phyloP scores from a whole-genome alignment of 805 yeast species.

The Komagataella pseudopastoris region DNA sequence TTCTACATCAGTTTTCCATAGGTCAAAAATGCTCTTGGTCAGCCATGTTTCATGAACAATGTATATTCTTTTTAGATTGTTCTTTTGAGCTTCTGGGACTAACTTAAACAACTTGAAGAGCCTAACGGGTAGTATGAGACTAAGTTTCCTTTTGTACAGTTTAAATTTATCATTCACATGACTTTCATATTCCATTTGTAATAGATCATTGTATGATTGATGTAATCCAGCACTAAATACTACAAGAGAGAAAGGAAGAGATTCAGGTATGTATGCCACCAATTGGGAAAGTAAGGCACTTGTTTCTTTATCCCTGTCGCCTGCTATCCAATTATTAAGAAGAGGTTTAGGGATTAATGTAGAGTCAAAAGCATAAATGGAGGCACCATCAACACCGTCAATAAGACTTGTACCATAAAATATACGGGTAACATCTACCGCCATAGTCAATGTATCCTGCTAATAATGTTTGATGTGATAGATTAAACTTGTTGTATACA shows the following conservation, averaged over 20 bases:
- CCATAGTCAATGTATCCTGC: not conserved
- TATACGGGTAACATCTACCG: not conserved
- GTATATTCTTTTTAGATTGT: slow-evolving; percentile 46
- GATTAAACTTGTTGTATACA: too few relatives aligned
- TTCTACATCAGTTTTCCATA: slow-evolving; percentile 15
- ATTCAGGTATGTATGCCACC: slow-evolving; percentile 41
- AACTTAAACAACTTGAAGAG: slow-evolving; percentile 31
- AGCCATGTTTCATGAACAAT: slow-evolving; percentile 90
- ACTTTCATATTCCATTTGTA: slow-evolving; percentile 13
- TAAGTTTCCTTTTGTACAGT: not conserved
- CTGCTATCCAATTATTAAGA: slow-evolving; percentile 16
- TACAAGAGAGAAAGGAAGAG: slow-evolving; percentile 45
- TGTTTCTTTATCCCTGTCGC: slow-evolving; percentile 21
- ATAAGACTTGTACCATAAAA: not conserved
- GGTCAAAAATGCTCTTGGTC: slow-evolving; percentile 62
- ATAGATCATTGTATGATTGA: slow-evolving; percentile 8
- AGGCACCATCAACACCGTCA: slow-evolving; percentile 25
- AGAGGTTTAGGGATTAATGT: slow-evolving; percentile 60
- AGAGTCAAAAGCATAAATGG: slow-evolving; percentile 67
- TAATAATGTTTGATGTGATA: too few relatives aligned
- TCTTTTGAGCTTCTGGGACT: slow-evolving; percentile 42
- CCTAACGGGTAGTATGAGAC: slow-evolving; percentile 14
- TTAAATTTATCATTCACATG: slow-evolving; percentile 3
- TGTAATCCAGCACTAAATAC: slow-evolving; percentile 78
- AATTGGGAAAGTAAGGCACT: slow-evolving; percentile 45